These are phyloP conservation scores for Astrothelium macrocarpum DNA, from an alignment of 495 filamentous ascomycete genomes.

Conservation along the genomic window DNA sequence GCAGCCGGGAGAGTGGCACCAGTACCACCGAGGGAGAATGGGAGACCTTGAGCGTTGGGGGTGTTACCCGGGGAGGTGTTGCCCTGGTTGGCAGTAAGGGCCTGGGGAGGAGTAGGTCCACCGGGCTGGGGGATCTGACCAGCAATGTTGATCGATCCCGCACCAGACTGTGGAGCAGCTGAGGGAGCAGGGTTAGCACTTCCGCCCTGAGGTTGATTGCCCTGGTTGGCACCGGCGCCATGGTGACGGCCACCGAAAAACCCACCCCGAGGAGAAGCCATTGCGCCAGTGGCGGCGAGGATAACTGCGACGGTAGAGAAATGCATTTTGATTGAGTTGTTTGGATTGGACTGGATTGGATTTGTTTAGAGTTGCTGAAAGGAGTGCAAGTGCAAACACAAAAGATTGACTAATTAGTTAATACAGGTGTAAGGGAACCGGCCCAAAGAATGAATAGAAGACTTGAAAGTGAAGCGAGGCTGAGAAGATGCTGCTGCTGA, in stretches of 20 bases:
- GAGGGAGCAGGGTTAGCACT: not conserved
- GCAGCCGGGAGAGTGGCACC: conserved; percentile 2
- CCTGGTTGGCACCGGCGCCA: not conserved
- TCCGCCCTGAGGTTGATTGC: not conserved
- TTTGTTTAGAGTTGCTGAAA: not conserved
- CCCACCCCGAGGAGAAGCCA: conserved; percentile 5
- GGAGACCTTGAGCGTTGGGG: conserved; percentile 2
- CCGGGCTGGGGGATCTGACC: conserved; percentile 6
- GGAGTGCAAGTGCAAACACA: conserved; percentile 4
- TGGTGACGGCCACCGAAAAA: not conserved
- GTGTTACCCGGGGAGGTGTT: not conserved
- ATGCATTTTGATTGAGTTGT: not conserved
- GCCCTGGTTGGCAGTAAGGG: not conserved
- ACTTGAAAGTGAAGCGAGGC: conserved; percentile 3
- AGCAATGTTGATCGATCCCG: conserved; percentile 4
- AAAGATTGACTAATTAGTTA: conserved; percentile 7
- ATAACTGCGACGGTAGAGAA: conserved; percentile 2
- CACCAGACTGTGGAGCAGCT: conserved; percentile 3
- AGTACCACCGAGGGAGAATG: not conserved
- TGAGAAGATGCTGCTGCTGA: conserved; percentile 6
- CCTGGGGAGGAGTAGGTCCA: not conserved
- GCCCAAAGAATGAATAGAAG: conserved; percentile 7
- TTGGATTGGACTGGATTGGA: not conserved
- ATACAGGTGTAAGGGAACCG: conserved; percentile 6
- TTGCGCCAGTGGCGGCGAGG: conserved; percentile 4